Percentiles rank a stretch among this genome's conserved stretches.
phyloP scores from a whole-genome alignment of 225 moss, liverwort and hornwort genomes.

The Takakia lepidozioides region DNA sequence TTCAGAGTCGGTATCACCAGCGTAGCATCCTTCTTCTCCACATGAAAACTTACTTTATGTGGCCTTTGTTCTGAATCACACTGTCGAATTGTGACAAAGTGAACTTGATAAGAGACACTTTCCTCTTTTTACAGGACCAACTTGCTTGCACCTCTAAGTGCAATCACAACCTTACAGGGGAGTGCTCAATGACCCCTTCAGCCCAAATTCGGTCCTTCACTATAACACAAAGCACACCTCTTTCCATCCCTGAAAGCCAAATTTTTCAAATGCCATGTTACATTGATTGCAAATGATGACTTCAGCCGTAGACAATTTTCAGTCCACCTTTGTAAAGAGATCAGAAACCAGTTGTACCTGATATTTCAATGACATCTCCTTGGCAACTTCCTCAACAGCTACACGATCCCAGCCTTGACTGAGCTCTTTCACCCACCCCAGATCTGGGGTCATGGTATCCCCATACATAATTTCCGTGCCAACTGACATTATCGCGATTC shows the following conservation, averaged over 20 bases:
- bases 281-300: too few species aligned
- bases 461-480: constrained; percentile 67
- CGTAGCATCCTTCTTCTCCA: constrained; percentile 52
- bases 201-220: too few species aligned
- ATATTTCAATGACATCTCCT: constrained; percentile 49
- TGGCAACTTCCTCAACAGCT: constrained; percentile 54
- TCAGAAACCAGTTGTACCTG: too few species aligned
- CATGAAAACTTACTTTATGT: constrained; percentile 68
- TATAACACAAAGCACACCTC: too few species aligned
- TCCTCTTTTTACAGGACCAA: background rate
- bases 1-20: constrained; percentile 30
- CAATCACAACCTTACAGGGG: background rate
- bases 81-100: constrained; percentile 51
- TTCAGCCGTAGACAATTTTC: too few species aligned
- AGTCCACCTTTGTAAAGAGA: too few species aligned
- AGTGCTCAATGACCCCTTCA: too few species aligned
- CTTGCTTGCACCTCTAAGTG: background rate
- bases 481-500: constrained; percentile 48
- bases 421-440: constrained; percentile 43
- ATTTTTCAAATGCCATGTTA: too few species aligned
- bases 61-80: constrained; percentile 75
- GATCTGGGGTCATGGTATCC: constrained; percentile 48
- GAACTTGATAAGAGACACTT: constrained; percentile 30
- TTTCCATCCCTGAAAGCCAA: too few species aligned
- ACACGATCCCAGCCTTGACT: constrained; percentile 58